Evolutionary conservation across 2,329 filamentous ascomycete genomes (phyloP).

Genomic region (Alternaria novae-zelandiae): DNA sequence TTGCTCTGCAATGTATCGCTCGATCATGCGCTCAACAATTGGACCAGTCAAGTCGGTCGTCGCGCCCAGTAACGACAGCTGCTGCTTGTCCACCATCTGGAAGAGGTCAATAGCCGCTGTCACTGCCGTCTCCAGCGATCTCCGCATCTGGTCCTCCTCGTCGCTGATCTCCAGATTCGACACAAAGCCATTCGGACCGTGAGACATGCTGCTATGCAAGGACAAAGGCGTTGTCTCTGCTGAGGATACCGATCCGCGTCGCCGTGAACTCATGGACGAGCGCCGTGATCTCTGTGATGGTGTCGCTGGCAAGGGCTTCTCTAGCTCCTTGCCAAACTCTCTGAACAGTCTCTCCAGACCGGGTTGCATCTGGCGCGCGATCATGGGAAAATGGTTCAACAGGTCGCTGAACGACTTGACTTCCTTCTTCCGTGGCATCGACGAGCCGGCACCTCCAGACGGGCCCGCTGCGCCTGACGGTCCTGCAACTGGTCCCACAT

Average conservation of each 20-base stretch:
- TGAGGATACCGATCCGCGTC: constrained; percentile 46
- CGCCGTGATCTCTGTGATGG: constrained; percentile 55
- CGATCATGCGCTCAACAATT: constrained; percentile 89
- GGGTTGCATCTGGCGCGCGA: constrained; percentile 92
- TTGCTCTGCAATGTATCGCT: constrained; percentile 92
- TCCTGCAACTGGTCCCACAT: constrained; percentile 9
- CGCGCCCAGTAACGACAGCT: constrained; percentile 86
- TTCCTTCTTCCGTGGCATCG: constrained; percentile 78
- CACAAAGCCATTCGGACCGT: constrained; percentile 46
- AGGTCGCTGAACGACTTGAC: constrained; percentile 90
- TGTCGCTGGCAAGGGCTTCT: constrained; percentile 81
- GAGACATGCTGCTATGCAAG: constrained; percentile 46
- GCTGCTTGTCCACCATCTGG: constrained; percentile 93
- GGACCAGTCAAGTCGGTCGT: constrained; percentile 94
- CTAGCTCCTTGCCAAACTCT: constrained; percentile 85
- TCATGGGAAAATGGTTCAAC: constrained; percentile 90
- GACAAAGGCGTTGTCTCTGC: constrained; percentile 44
- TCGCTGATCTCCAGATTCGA: constrained; percentile 73
- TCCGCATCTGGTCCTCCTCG: constrained; percentile 89
- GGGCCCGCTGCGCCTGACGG: constrained; percentile 17
- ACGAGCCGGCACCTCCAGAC: constrained; percentile 37
- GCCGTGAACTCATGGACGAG: constrained; percentile 42
- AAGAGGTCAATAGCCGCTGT: constrained; percentile 95
- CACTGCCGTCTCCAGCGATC: constrained; percentile 87
- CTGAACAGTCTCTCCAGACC: constrained; percentile 88